Evolutionary conservation across 2,329 filamentous ascomycete genomes (phyloP).

Genomic region (Colletotrichum sp.): DNA sequence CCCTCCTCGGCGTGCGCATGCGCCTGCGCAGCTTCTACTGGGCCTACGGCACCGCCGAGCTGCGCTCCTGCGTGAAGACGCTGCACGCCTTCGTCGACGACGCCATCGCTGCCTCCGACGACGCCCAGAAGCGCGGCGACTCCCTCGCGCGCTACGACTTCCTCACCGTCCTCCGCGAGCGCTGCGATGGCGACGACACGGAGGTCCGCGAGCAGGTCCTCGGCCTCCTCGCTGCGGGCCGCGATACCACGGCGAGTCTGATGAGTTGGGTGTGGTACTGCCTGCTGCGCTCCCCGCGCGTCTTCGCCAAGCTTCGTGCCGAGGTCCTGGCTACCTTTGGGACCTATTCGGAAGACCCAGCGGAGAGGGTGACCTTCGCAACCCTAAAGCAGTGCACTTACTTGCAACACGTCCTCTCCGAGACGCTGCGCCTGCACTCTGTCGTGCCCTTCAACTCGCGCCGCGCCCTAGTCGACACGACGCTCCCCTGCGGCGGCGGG

Average conservation of each 20-base stretch:
- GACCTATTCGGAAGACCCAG: background rate
- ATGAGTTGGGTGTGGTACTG: slow-evolving; percentile 26
- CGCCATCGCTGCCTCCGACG: slow-evolving; percentile 15
- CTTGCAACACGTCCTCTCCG: slow-evolving; percentile 27
- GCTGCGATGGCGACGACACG: background rate
- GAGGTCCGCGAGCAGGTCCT: slow-evolving; percentile 14
- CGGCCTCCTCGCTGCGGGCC: slow-evolving; percentile 22
- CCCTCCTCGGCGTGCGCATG: slow-evolving; percentile 8
- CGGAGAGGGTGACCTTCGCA: slow-evolving; percentile 14
- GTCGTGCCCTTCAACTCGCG: slow-evolving; percentile 37
- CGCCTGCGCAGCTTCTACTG: slow-evolving; percentile 13
- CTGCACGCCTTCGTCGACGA: slow-evolving; percentile 18
- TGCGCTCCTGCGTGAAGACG: background rate
- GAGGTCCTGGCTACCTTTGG: slow-evolving; percentile 15
- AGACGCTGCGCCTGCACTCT: slow-evolving; percentile 37
- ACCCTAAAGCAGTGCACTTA: slow-evolving; percentile 26
- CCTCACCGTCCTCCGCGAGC: slow-evolving; percentile 18
- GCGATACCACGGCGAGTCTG: slow-evolving; percentile 27
- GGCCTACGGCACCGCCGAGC: background rate
- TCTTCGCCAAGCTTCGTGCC: slow-evolving; percentile 18
- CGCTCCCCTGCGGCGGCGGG: slow-evolving; percentile 41
- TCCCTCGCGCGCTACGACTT: slow-evolving; percentile 19
- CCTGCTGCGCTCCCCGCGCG: slow-evolving; percentile 15
- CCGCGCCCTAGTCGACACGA: slow-evolving; percentile 31
- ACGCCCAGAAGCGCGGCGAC: background rate